Percentiles rank a stretch among this genome's conserved stretches.
Evolutionary conservation across 2,329 filamentous ascomycete genomes (phyloP).

Genomic region (Cryphonectria naterciae): DNA sequence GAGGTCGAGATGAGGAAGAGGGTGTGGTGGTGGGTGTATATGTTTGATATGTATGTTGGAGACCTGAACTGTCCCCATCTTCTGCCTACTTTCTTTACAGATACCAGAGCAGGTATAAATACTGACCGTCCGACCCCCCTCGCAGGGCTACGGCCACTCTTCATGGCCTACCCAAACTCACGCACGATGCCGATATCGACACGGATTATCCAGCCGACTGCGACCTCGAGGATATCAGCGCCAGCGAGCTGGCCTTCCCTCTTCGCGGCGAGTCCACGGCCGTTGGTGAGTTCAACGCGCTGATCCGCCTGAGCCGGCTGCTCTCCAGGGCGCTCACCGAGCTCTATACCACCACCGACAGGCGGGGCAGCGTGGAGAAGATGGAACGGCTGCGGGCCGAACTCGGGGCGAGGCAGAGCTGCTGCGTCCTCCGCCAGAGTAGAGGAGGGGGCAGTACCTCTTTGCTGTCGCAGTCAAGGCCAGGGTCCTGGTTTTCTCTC

Average conservation of each 20-base stretch:
- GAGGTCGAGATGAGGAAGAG: slow-evolving; percentile 13
- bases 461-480: background rate
- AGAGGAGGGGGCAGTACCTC: too few relatives aligned
- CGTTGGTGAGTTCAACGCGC: background rate
- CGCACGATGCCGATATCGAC: too few relatives aligned
- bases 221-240: slow-evolving; percentile 8
- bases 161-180: too few relatives aligned
- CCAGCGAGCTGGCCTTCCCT: slow-evolving; percentile 7
- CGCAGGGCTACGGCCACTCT: too few relatives aligned
- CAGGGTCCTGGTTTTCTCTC: slow-evolving; percentile 4
- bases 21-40: slow-evolving; percentile 23
- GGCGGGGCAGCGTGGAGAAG: slow-evolving; percentile 5
- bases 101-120: too few relatives aligned
- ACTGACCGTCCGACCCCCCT: too few relatives aligned
- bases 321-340: slow-evolving; percentile 13
- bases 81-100: too few relatives aligned
- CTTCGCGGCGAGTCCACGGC: slow-evolving; percentile 9
- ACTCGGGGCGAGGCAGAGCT: too few relatives aligned
- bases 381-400: slow-evolving; percentile 3
- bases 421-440: too few relatives aligned
- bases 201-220: too few relatives aligned
- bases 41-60: slow-evolving; percentile 15
- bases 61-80: too few relatives aligned
- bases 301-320: slow-evolving; percentile 14
- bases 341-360: slow-evolving; percentile 13